Evolutionary conservation across 176 grass and related monocot species (phyloP), one percentile per base, ranked within the genome.

Genomic region (Saccharum spontaneum): DNA sequence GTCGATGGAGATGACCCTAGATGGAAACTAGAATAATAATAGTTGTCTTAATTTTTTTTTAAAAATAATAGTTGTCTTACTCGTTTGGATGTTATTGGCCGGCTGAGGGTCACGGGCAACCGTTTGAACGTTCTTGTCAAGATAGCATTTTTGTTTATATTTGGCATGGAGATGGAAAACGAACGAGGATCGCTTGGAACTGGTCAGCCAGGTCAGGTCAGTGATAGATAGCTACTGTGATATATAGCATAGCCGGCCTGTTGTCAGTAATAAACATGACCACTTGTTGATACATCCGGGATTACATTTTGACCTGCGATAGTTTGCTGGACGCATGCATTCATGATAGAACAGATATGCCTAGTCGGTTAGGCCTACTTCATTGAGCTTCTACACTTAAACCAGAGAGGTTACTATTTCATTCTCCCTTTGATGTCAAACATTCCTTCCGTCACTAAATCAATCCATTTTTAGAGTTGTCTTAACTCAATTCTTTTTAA

Each of bases 41-140:
- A 36, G 34, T 36, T 45, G 44, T 45, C 44, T 45, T 45, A 11
- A 12, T 46, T 14, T 37, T 33, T 33, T 33, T 33, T 33, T 1
- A 33, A 33, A 33, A 3, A 33, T 33, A 33, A 8, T 20, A 55
- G 2, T 18, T 59, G 55, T 60, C 55, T 23, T 60, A 10, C 22
- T n/a, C n/a, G 31, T 59, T 59, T 76, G 74, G 50, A 57, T 20
- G 48, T 55, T 57, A 57, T 30, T 41, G 79, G 65, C 79, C 79
- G 49, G 48, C 67, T 7, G n/a, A 59, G 28, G 76, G 38, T 76
- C 74, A 76, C 36, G 67, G 20, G 46, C 49, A 18, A 24, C 34
- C 4, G 66, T 82, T 70, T 69, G 39, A 52, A 55, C 48, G 1
- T 49, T 49, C 46, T 49, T 49, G 23, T 68, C 34, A n/a, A 49